A percentile compares a stretch with the other conserved stretches of the same genome.
Evolutionary conservation across 2,329 filamentous ascomycete species (phyloP).

Genomic region (Xylaria sp.): DNA sequence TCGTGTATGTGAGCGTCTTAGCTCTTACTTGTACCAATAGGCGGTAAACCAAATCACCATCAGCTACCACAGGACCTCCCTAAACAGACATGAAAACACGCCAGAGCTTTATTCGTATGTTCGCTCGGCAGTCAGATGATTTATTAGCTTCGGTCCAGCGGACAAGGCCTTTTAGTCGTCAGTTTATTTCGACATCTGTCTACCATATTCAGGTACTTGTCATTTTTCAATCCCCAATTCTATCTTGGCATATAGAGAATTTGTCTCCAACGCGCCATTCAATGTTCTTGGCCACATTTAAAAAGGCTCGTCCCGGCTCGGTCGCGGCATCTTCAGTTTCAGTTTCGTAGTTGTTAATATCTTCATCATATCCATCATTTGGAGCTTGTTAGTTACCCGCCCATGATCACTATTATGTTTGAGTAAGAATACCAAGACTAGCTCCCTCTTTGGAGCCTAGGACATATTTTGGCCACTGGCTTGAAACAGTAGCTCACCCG

Average conservation of each 20-base stretch:
- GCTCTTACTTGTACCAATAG: background rate
- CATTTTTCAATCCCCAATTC: background rate
- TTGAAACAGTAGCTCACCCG: conserved; percentile 17
- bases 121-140: conserved; percentile 8
- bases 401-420: conserved; percentile 3
- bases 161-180: conserved; percentile 3
- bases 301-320: conserved; percentile 9
- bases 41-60: conserved; percentile 16
- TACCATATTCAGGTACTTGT: background rate
- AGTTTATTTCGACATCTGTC: background rate
- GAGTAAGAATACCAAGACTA: background rate
- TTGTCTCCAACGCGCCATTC: conserved; percentile 5
- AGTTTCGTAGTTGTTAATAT: background rate
- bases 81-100: background rate
- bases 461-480: background rate
- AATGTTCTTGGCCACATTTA: conserved; percentile 1
- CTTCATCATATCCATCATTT: conserved; percentile 13
- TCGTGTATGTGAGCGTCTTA: conserved; percentile 24
- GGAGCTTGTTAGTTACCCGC: conserved; percentile 6
- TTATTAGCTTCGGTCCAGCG: conserved; percentile 15
- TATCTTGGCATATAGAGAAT: background rate
- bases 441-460: background rate
- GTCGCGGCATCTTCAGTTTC: conserved; percentile 15
- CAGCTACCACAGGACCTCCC: background rate
- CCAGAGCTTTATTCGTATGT: background rate